Base-by-base conservation (phyloP, 1,284 basidiomycete species). In the Fomitopsis betulina region DNA sequence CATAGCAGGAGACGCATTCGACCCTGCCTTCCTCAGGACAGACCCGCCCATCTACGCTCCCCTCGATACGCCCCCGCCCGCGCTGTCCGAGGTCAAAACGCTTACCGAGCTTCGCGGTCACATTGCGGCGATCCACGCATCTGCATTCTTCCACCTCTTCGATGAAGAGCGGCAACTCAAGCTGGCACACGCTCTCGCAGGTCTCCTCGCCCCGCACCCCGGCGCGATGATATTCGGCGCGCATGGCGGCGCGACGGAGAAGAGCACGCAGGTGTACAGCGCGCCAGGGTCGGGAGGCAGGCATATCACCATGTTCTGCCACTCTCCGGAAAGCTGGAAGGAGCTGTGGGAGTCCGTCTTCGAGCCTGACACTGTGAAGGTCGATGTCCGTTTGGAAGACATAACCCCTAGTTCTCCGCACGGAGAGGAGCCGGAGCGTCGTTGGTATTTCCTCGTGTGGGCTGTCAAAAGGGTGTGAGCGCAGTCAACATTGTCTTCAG, bases 141-240 rank as follows among this genome's bases (percentile, higher is more conserved):
- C 75, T 13, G 67, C 74, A 1, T 73, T 81, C 62, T 82, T 81
- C 66, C 79, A 81, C 60, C 70, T 81, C 17, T 81, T 81, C 65
- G 60, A 69, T 23, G 71, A 77, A 60, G 73, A 73, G 12, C 53
- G 68, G 19, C 79, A 81, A 63, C 55, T 65, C 17, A 55, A 70
- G 23, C 67, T 79, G 13, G 79, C 75, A 5, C 65, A 65, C 30
- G 68, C 63, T 10, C 61, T 79, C 37, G 74, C 72, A 0, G 65
- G 73, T 38, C 80, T 37, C 13, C 35, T 37, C 5, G 35, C 35
- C 13, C 35, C 35, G 35, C 35, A 37, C 35, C 70, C 73, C 1
- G 76, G 74, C 17, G 75, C 73, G 19, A 59, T 75, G 37, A 69
- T 76, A 55, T 70, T 76, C 53, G 75, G 76, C 5, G 51, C 56